Evolutionary conservation across 768 basidiomycete species (phyloP).

Genomic region (Collybia sordida): DNA sequence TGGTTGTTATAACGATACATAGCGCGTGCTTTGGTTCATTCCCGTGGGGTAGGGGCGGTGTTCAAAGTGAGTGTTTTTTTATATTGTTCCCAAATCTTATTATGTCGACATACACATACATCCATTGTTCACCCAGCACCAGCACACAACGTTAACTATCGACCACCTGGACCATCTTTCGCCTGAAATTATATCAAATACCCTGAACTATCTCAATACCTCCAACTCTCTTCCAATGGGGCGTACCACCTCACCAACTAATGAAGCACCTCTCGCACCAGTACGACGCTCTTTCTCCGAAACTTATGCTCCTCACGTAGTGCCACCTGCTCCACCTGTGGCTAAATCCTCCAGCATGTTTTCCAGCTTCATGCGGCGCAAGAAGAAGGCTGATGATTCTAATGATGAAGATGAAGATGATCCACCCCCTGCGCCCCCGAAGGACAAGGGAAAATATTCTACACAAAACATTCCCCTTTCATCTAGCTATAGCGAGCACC

Average conservation of each 20-base stretch:
- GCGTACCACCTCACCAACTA: slow-evolving; percentile 9
- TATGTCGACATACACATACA: slow-evolving; percentile 14
- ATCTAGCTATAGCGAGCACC: slow-evolving; percentile 1
- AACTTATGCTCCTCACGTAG: slow-evolving; percentile 23
- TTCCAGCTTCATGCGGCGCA: slow-evolving; percentile 38
- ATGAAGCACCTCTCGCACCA: slow-evolving; percentile 17
- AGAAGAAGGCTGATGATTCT: slow-evolving; percentile 24
- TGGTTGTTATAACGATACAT: slow-evolving; percentile 9
- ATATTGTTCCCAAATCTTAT: slow-evolving; percentile 18
- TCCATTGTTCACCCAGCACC: slow-evolving; percentile 34
- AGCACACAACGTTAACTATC: slow-evolving; percentile 45
- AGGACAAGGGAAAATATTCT: slow-evolving; percentile 32
- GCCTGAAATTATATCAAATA: slow-evolving; percentile 34
- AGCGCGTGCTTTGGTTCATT: slow-evolving; percentile 49
- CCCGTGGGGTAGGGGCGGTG: slow-evolving; percentile 43
- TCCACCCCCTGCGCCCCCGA: slow-evolving; percentile 46
- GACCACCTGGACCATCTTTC: slow-evolving; percentile 45
- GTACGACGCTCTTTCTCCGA: slow-evolving; percentile 33
- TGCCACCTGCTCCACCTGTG: slow-evolving; percentile 17
- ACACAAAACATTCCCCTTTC: slow-evolving; percentile 6
- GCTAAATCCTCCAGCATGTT: slow-evolving; percentile 29
- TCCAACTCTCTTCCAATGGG: slow-evolving; percentile 14
- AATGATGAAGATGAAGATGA: slow-evolving; percentile 20
- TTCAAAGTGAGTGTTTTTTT: slow-evolving; percentile 36
- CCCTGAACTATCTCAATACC: slow-evolving; percentile 27